These are phyloP conservation scores for Erodium texanum DNA, from an alignment of 441 rosid species.

Conservation along the genomic window DNA sequence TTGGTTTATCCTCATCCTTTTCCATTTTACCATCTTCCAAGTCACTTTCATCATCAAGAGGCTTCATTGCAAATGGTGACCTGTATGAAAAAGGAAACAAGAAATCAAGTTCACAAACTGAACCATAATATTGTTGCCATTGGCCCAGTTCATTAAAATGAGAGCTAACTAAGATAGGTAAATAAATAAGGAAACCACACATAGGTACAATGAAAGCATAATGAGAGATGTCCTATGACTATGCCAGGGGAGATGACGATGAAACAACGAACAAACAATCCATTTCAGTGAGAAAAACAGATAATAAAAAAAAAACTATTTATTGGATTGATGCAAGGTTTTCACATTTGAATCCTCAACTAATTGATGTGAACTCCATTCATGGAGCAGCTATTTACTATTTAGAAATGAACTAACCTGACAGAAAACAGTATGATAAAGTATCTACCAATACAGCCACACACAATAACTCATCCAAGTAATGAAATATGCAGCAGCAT, in stretches of 20 bases:
- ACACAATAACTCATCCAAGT: background rate
- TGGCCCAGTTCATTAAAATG: background rate
- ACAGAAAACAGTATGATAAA: background rate
- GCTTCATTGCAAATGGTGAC: slow-evolving; percentile 46
- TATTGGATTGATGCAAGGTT: background rate
- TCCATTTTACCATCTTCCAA: slow-evolving; percentile 72
- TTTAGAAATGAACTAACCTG: too few relatives aligned
- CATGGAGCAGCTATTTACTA: background rate
- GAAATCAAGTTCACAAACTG: background rate
- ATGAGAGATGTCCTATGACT: background rate
- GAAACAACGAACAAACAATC: background rate
- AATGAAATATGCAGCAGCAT: background rate
- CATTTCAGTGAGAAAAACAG: background rate
- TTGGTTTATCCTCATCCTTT: slow-evolving; percentile 45
- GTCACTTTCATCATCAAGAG: slow-evolving; percentile 54
- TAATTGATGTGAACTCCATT: background rate
- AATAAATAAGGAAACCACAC: background rate
- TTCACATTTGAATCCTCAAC: background rate
- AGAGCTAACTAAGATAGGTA: background rate
- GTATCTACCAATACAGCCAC: background rate
- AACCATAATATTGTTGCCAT: background rate
- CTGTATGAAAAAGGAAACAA: slow-evolving; percentile 23
- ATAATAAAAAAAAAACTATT: too few relatives aligned
- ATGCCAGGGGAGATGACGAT: background rate
- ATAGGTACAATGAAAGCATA: background rate